These are phyloP conservation scores for Chlorencoelia australis DNA, from an alignment of 2,329 filamentous ascomycete genomes.

Conservation along the genomic window DNA sequence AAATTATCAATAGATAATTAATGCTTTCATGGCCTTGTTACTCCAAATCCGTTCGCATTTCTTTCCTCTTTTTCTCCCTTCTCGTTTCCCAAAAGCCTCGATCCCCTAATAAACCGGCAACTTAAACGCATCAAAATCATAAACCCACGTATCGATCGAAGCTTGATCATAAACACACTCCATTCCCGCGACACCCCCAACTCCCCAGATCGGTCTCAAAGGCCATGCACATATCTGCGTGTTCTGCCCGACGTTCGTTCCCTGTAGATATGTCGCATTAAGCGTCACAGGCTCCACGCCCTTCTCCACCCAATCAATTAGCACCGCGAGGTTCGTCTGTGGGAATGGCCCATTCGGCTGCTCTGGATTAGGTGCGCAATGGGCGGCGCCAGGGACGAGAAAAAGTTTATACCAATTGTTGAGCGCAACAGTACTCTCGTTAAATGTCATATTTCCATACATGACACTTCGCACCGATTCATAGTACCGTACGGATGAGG, in stretches of 20 bases:
- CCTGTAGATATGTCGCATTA: slow-evolving; percentile 29
- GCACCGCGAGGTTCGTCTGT: slow-evolving; percentile 58
- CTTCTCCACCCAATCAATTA: slow-evolving; percentile 60
- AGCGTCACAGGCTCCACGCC: slow-evolving; percentile 31
- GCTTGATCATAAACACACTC: slow-evolving; percentile 22
- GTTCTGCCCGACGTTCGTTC: slow-evolving; percentile 26
- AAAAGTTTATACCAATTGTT: slow-evolving; percentile 45
- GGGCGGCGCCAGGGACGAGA: slow-evolving; percentile 42
- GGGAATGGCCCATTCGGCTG: slow-evolving; percentile 28
- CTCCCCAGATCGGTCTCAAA: slow-evolving; percentile 26
- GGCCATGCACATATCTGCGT: slow-evolving; percentile 33
- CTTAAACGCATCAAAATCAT: slow-evolving; percentile 16
- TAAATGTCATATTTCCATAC: slow-evolving; percentile 33
- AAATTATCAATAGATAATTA: no score
- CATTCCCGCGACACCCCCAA: slow-evolving; percentile 16
- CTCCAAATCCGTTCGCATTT: no score
- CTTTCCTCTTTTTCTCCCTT: no score
- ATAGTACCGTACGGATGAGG: slow-evolving; percentile 44
- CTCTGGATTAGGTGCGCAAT: slow-evolving; percentile 37
- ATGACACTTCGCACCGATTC: slow-evolving; percentile 42
- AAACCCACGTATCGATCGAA: slow-evolving; percentile 25
- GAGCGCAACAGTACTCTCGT: slow-evolving; percentile 32
- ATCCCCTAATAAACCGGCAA: slow-evolving; percentile 13
- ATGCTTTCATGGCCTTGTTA: no score
- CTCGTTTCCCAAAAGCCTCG: neutral